Percentiles rank a stretch among this genome's conserved stretches.
phyloP scores from a whole-genome alignment of 768 basidiomycete species.

The Lactifluus volemus region DNA sequence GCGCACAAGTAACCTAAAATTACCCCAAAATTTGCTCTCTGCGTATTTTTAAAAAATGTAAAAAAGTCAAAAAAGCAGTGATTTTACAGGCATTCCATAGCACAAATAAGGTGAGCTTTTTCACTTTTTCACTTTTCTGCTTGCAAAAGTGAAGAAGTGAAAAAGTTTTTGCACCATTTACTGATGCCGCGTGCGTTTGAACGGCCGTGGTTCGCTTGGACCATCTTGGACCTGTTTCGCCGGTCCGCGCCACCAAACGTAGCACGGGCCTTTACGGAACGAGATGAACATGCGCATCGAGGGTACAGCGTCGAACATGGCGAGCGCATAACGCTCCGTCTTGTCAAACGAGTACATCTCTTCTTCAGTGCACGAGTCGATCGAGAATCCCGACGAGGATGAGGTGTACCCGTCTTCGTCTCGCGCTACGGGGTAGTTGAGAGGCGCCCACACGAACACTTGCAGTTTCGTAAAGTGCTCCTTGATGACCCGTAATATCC shows the following conservation, averaged over 20 bases:
- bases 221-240: too few relatives aligned
- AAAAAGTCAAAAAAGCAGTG: too few relatives aligned
- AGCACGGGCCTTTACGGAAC: conserved; percentile 7
- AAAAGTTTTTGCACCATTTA: too few relatives aligned
- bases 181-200: conserved; percentile 5
- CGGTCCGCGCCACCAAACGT: conserved; percentile 9
- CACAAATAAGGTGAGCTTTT: too few relatives aligned
- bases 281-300: conserved; percentile 17
- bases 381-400: conserved; percentile 11
- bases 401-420: conserved; percentile 7
- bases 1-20: too few relatives aligned
- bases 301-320: conserved; percentile 11
- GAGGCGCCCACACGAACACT: conserved; percentile 19
- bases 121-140: too few relatives aligned
- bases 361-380: conserved; percentile 11
- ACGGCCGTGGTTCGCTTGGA: not conserved
- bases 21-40: too few relatives aligned
- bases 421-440: not conserved
- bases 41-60: too few relatives aligned
- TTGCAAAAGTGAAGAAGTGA: too few relatives aligned
- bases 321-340: conserved; percentile 12
- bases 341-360: conserved; percentile 5
- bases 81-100: too few relatives aligned
- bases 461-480: too few relatives aligned
- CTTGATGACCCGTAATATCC: conserved; percentile 10